Evolutionary conservation across 306 rosid species (phyloP), one percentile per base, ranked within the genome.

Genomic region (Canavalia gladiata): DNA sequence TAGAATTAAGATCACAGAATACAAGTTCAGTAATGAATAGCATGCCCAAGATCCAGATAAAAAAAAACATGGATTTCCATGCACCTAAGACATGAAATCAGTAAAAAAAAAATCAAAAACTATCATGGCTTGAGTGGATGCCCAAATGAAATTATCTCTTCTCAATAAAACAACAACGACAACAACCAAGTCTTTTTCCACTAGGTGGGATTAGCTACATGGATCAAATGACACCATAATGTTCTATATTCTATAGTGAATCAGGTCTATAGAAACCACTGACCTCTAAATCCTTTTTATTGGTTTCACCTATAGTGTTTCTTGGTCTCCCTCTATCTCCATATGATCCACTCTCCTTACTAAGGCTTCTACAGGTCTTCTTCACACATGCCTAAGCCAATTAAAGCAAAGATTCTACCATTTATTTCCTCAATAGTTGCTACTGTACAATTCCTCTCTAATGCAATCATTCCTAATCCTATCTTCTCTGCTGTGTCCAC

Each of bases 61-160:
- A 77, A 64, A 71, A 64, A 18, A 18, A 18, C 25, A 63, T 4
- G 6, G 59, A 65, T 75, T 55, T 47, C 81, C 25, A 45, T 30
- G 72, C 43, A 37, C 51, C 5, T 72, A 76, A 30, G 57, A 41
- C 46, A 35, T 49, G 83, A 63, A 67, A 81, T 63, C 65, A 10
- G 58, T 5, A 52, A 35, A 39, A 74, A 34, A 62, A 33, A 7
- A 43, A 76, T 11, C 13, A 54, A 49, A 75, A 52, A 63, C 51
- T 41, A 57, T 30, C 65, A 30, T 8, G 65, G 50, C 65, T 46
- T 28, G 52, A 55, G 68, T 28, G n/a, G 5, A 50, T 12, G 69
- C 45, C 66, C 46, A 41, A 39, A 80, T 10, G 72, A 71, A 37
- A 52, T 47, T 45, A 62, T 64, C 71, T 75, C 4, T 45, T 34